Conservation (phyloP, 2,329 filamentous ascomycete genomes). For the Xylaria sp. region DNA sequence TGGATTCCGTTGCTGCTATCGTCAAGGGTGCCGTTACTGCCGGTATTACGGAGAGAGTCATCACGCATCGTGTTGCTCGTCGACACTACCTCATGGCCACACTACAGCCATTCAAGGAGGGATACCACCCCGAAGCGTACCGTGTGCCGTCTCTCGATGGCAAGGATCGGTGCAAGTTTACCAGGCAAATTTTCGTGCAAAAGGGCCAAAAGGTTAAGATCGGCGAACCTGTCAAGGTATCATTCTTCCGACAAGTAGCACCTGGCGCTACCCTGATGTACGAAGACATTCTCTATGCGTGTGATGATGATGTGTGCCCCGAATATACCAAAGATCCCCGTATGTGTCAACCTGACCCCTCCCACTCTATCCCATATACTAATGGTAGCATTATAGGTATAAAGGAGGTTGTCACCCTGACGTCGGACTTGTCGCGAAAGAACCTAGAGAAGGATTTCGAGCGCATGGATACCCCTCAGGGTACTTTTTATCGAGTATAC, state of each 20-base stretch:
- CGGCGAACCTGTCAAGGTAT: slow-evolving; percentile 97
- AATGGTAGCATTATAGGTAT: slow-evolving; percentile 69
- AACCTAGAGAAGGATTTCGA: slow-evolving; percentile 99
- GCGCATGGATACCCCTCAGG: slow-evolving; percentile 97
- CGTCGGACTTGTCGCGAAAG: slow-evolving; percentile 94
- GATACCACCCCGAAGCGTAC: slow-evolving; percentile 97
- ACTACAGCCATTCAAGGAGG: slow-evolving; percentile 97
- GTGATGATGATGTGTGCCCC: slow-evolving; percentile 96
- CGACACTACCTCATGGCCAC: slow-evolving; percentile 99
- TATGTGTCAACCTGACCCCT: slow-evolving; percentile 60
- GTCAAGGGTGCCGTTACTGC: slow-evolving; percentile 98
- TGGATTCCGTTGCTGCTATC: slow-evolving; percentile 98
- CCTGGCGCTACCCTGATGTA: slow-evolving; percentile 99
- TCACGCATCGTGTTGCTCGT: slow-evolving; percentile 95
- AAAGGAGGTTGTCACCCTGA: slow-evolving; percentile 98
- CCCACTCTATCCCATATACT: slow-evolving; percentile 37
- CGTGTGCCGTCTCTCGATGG: slow-evolving; percentile 95
- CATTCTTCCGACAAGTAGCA: slow-evolving; percentile 96
- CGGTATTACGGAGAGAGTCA: slow-evolving; percentile 94
- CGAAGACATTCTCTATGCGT: slow-evolving; percentile 96
- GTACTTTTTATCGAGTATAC: slow-evolving; percentile 88
- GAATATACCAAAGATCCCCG: slow-evolving; percentile 99
- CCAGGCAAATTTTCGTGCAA: slow-evolving; percentile 96
- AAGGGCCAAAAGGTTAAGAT: slow-evolving; percentile 99
- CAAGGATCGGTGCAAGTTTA: slow-evolving; percentile 98